Evolutionary conservation across 768 basidiomycete genomes (phyloP).

Genomic region (Calocera cornea): DNA sequence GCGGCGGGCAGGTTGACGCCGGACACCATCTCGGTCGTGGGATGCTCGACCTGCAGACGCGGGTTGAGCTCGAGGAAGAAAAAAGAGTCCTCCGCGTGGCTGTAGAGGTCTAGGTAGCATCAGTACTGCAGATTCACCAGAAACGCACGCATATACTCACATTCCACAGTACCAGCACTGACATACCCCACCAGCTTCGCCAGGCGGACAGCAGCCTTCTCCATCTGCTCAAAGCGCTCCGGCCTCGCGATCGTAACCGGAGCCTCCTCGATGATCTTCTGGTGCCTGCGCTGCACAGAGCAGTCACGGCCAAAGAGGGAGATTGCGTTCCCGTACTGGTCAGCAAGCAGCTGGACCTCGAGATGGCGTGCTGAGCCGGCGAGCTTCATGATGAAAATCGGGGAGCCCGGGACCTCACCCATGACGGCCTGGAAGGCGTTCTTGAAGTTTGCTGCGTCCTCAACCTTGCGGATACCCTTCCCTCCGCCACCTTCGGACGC

Average conservation of each 20-base stretch:
- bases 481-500: slow-evolving; percentile 98
- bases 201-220: slow-evolving; percentile 96
- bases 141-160: slow-evolving; percentile 33
- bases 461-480: slow-evolving; percentile 96
- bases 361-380: slow-evolving; percentile 94
- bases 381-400: slow-evolving; percentile 99
- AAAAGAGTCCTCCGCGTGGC: slow-evolving; percentile 82
- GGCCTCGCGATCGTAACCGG: slow-evolving; percentile 94
- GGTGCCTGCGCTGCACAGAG: slow-evolving; percentile 96
- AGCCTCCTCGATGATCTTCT: slow-evolving; percentile 99
- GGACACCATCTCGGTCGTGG: slow-evolving; percentile 99
- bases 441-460: slow-evolving; percentile 73
- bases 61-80: slow-evolving; percentile 98
- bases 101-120: slow-evolving; percentile 68
- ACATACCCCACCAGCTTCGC: slow-evolving; percentile 98
- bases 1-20: slow-evolving; percentile 97
- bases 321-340: slow-evolving; percentile 98
- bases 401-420: slow-evolving; percentile 96
- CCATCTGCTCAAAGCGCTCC: slow-evolving; percentile 92
- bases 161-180: slow-evolving; percentile 96
- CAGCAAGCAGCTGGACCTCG: slow-evolving; percentile 95
- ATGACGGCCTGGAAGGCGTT: slow-evolving; percentile 87
- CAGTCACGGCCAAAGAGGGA: slow-evolving; percentile 98
- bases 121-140: slow-evolving; percentile 4
- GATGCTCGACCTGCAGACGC: slow-evolving; percentile 98